Evolutionary conservation across 2,329 filamentous ascomycete genomes (phyloP).

Genomic region (Trichoderma citrinoviride): DNA sequence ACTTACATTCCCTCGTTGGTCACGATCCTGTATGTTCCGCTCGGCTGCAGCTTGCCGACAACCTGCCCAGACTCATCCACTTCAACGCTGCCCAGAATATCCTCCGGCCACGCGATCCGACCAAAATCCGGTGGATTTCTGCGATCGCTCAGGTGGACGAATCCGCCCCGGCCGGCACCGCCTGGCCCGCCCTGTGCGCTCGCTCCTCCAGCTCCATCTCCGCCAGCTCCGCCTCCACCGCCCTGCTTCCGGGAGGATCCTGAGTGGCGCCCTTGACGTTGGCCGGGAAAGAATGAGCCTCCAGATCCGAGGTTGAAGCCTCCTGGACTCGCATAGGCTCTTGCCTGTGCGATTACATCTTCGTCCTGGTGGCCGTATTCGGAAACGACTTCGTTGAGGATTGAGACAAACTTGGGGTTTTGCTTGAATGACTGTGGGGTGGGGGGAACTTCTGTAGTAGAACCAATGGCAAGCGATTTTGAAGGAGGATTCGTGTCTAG

Average conservation of each 20-base stretch:
- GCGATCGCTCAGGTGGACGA: slow-evolving; percentile 63
- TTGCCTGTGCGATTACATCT: slow-evolving; percentile 54
- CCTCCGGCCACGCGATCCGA: slow-evolving; percentile 66
- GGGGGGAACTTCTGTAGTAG: slow-evolving; percentile 56
- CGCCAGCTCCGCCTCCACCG: slow-evolving; percentile 42
- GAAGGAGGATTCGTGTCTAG: slow-evolving; percentile 58
- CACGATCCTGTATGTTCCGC: slow-evolving; percentile 61
- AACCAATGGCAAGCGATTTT: slow-evolving; percentile 56
- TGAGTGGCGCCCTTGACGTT: slow-evolving; percentile 41
- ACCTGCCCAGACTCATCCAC: slow-evolving; percentile 58
- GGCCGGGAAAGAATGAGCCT: slow-evolving; percentile 47
- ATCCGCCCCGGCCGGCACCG: slow-evolving; percentile 58
- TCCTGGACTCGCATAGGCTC: slow-evolving; percentile 58
- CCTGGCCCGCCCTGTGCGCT: slow-evolving; percentile 61
- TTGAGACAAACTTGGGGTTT: slow-evolving; percentile 58
- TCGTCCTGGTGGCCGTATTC: slow-evolving; percentile 57
- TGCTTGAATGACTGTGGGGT: slow-evolving; percentile 58
- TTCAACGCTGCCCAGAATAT: slow-evolving; percentile 67
- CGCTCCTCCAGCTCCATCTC: slow-evolving; percentile 52
- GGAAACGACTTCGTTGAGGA: slow-evolving; percentile 56
- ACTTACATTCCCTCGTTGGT: slow-evolving; percentile 68
- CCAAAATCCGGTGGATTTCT: slow-evolving; percentile 66
- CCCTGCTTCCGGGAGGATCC: slow-evolving; percentile 36
- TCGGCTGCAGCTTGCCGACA: slow-evolving; percentile 56
- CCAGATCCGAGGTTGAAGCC: slow-evolving; percentile 52